Base-by-base conservation (phyloP, 83 land plant species). In the Larix sibirica region DNA sequence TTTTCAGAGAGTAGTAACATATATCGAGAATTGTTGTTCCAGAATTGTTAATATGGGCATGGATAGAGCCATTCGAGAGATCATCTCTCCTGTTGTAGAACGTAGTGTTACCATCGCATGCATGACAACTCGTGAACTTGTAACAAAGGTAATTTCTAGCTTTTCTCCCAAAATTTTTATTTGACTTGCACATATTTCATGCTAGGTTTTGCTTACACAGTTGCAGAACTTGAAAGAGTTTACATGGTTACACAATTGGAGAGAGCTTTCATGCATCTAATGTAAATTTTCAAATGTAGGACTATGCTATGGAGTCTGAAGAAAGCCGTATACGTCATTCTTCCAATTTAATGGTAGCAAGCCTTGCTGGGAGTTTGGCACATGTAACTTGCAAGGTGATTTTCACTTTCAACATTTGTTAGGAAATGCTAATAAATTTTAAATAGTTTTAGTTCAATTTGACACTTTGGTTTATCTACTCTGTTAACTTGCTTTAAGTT, bases 351-450 rank as follows among this genome's bases (percentile, higher is more conserved):
- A 98, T 98, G 99, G 99, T 98, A 38, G 93, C 96, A 36, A 96
- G 95, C 82, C 84, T 98, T 84, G 97, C 98, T 14, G 99, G 99
- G 81, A 94, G 99, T 87, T 86, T 98, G 73, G 99, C 99, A 44
- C 99, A 98, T 94, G 99, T 96, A 20, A 96, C 99, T 68, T 97
- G 99, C 98, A 97, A 97, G 97, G 99, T 97, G 33, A 5, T 31
- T 61, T 66, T 33, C 31, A 38, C 79, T 28, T 74, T 77, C 62
- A 33, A 61, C 28, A 1, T 76, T 0, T 64, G 10, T 76, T 44
- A 62, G 31, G 17, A 44, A 69, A 62, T 56, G 7, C 16, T 54
- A 42, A 54, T 54, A 12, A 10, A 54, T 54, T 54, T 54, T 54
- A 54, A 54, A 54, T 54, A 12, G 16, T 54, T 54, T 54, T 54